Conservation (phyloP, 805 yeast species). For the Wickerhamia fluorescens region DNA sequence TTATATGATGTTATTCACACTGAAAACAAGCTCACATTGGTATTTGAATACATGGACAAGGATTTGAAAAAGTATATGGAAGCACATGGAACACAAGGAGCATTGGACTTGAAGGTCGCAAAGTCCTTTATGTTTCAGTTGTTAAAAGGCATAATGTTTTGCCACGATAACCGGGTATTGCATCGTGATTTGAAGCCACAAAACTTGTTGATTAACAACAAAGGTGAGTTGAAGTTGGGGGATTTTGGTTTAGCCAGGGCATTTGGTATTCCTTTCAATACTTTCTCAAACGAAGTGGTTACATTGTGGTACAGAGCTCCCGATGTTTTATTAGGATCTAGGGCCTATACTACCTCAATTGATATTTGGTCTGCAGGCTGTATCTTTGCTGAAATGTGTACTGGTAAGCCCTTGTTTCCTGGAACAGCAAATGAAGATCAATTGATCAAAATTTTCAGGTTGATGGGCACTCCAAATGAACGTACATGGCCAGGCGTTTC, state of each 20-base stretch:
- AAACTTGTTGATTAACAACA: conserved; percentile 77
- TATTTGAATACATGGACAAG: conserved; percentile 88
- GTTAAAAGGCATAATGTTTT: conserved; percentile 79
- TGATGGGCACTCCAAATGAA: conserved; percentile 96
- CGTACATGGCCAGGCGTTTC: conserved; percentile 97
- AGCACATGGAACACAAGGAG: conserved; percentile 66
- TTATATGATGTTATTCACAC: conserved; percentile 94
- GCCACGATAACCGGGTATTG: conserved; percentile 78
- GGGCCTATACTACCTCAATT: conserved; percentile 93
- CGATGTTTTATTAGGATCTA: conserved; percentile 88
- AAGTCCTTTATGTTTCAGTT: conserved; percentile 93
- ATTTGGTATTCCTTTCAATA: conserved; percentile 95
- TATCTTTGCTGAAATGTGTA: conserved; percentile 95
- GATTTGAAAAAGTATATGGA: conserved; percentile 96
- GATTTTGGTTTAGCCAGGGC: conserved; percentile 98
- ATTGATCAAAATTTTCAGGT: conserved; percentile 79
- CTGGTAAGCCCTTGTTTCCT: conserved; percentile 95
- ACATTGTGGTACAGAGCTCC: conserved; percentile 98
- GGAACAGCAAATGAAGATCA: conserved; percentile 97
- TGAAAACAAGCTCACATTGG: conserved; percentile 89
- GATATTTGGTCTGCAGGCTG: conserved; percentile 99
- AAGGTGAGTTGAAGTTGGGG: conserved; percentile 89
- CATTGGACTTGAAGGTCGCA: conserved; percentile 63
- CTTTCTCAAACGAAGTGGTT: conserved; percentile 95
- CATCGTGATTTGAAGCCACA: conserved; percentile 93